These are phyloP conservation scores for Aspergillus nomiae DNA, from an alignment of 2,329 filamentous ascomycete genomes.

Conservation along the genomic window DNA sequence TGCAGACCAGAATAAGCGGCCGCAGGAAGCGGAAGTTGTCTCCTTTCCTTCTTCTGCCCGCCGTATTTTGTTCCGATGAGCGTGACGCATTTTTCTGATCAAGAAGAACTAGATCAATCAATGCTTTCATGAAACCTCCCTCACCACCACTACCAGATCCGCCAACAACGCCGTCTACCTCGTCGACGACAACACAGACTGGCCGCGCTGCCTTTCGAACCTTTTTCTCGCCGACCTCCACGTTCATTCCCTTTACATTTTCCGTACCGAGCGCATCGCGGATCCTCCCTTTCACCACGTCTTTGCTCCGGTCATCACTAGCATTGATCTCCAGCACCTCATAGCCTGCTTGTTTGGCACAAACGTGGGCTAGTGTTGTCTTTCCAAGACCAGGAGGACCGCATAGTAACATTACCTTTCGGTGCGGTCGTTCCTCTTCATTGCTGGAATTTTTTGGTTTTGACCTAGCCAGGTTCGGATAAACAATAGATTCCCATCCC, in stretches of 20 bases:
- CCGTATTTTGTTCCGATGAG: slow-evolving; percentile 27
- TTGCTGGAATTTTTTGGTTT: slow-evolving; percentile 53
- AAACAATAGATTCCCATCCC: slow-evolving; percentile 89
- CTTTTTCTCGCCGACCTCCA: slow-evolving; percentile 51
- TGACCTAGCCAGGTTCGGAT: slow-evolving; percentile 70
- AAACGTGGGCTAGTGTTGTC: slow-evolving; percentile 94
- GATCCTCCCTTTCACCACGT: slow-evolving; percentile 89
- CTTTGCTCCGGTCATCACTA: slow-evolving; percentile 86
- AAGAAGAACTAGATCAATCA: slow-evolving; percentile 84
- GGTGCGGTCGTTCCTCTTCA: slow-evolving; percentile 73
- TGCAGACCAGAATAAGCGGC: slow-evolving; percentile 92
- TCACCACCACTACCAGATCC: slow-evolving; percentile 78
- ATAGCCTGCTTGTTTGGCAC: slow-evolving; percentile 91
- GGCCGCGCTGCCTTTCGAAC: slow-evolving; percentile 76
- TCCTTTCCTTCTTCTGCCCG: slow-evolving; percentile 62
- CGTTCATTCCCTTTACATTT: slow-evolving; percentile 72
- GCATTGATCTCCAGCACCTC: slow-evolving; percentile 97
- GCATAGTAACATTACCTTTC: slow-evolving; percentile 86
- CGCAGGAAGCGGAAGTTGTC: slow-evolving; percentile 86
- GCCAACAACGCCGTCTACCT: slow-evolving; percentile 90
- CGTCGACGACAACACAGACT: slow-evolving; percentile 91
- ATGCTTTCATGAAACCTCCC: slow-evolving; percentile 90
- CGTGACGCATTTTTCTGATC: slow-evolving; percentile 76
- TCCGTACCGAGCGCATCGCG: slow-evolving; percentile 91
- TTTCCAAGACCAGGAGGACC: slow-evolving; percentile 94